Percentiles rank a stretch among this genome's conserved stretches.
These are phyloP conservation scores for Afroboletus lepidellus DNA, from an alignment of 1,284 basidiomycete species.

Conservation along the genomic window DNA sequence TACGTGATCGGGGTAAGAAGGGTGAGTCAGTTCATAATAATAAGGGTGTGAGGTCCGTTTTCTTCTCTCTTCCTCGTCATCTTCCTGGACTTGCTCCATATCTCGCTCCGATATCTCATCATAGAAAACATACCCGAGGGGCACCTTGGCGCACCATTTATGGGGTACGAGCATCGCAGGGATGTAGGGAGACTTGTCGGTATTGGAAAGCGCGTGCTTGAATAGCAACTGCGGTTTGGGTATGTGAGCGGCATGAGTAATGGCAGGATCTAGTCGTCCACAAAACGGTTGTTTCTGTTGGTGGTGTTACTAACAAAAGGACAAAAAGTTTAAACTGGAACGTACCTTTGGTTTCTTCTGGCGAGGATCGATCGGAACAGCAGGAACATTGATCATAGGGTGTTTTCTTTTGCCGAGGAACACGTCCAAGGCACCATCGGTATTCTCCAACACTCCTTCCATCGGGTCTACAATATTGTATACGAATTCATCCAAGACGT, in stretches of 20 bases:
- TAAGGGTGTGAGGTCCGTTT: constrained; percentile 66
- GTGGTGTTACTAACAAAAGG: constrained; percentile 7
- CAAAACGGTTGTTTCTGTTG: constrained; percentile 32
- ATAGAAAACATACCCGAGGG: constrained; percentile 60
- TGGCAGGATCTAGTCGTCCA: constrained; percentile 52
- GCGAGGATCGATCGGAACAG: constrained; percentile 16
- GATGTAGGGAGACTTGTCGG: constrained; percentile 51
- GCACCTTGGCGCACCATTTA: constrained; percentile 80
- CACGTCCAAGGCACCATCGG: constrained; percentile 82
- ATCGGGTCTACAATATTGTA: constrained; percentile 77
- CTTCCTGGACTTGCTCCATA: constrained; percentile 13
- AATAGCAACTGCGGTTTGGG: constrained; percentile 81
- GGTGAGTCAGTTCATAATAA: constrained; percentile 74
- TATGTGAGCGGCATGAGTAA: constrained; percentile 70
- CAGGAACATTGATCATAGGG: constrained; percentile 58
- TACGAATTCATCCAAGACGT: constrained; percentile 80
- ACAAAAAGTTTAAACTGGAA: background rate
- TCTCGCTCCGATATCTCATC: constrained; percentile 36
- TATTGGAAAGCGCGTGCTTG: constrained; percentile 57
- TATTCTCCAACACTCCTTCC: constrained; percentile 83
- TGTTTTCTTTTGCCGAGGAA: constrained; percentile 70
- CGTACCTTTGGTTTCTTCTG: constrained; percentile 24
- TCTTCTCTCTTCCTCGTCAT: constrained; percentile 24
- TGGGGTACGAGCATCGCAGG: constrained; percentile 53
- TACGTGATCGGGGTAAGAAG: constrained; percentile 68